Evolutionary conservation across 73 alveolate species (phyloP).

Genomic region (Breviolum minutum): DNA sequence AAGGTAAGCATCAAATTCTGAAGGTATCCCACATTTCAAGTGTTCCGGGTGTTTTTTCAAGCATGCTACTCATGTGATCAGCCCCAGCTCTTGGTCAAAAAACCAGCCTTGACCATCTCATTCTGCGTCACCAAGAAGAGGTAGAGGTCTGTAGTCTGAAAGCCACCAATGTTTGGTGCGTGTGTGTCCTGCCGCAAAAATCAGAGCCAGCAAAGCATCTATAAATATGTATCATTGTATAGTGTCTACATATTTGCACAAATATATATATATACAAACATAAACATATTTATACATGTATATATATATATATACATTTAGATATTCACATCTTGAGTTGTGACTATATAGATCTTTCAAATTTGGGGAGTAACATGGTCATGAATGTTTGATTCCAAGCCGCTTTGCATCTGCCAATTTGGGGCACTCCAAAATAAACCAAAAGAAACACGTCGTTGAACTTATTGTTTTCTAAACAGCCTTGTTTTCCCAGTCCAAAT

Average conservation of each 20-base stretch:
- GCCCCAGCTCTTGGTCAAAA: not conserved
- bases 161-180: conserved; percentile 80
- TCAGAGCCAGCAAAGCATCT: not conserved
- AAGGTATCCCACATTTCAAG: not conserved
- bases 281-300: too few species aligned
- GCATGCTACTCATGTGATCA: not conserved
- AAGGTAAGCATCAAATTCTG: not conserved
- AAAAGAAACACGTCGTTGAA: too few species aligned
- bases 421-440: too few species aligned
- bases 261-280: too few species aligned
- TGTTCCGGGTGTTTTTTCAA: not conserved
- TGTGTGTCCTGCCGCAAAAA: not conserved
- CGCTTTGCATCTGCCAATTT: too few species aligned
- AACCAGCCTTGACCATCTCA: conserved; percentile 54
- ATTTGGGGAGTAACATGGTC: too few species aligned
- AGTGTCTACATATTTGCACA: not conserved
- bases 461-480: too few species aligned
- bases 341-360: too few species aligned
- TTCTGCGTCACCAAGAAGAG: conserved; percentile 85
- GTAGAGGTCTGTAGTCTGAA: conserved; percentile 63
- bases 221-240: not conserved
- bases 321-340: not conserved
- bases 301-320: too few species aligned
- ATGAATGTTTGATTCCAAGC: too few species aligned
- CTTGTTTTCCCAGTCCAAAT: too few species aligned